Percentiles rank a stretch among this genome's conserved stretches.
These are phyloP conservation scores for Diospyros kaki DNA, from an alignment of 148 eudicot species.

Conservation along the genomic window DNA sequence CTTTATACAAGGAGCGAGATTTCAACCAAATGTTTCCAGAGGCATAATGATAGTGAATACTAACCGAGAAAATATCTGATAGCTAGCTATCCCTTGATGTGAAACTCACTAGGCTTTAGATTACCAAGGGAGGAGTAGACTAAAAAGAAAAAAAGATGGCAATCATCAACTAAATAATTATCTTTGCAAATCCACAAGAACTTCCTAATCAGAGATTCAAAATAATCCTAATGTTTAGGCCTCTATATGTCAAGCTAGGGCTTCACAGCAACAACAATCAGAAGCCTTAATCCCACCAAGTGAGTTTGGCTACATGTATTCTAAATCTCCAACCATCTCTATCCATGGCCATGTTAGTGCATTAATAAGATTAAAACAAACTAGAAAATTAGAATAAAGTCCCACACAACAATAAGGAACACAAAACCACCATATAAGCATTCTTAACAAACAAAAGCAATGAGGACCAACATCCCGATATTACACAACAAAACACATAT, in stretches of 20 bases:
- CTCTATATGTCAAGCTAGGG: too few species aligned
- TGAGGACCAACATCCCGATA: background rate
- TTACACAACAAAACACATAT: background rate
- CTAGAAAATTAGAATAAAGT: background rate
- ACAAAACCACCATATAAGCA: background rate
- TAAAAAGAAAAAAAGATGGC: too few species aligned
- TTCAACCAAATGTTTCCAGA: background rate
- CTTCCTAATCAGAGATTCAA: background rate
- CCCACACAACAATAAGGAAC: conserved; percentile 6
- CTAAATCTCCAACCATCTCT: too few species aligned
- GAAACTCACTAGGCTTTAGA: background rate
- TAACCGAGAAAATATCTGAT: background rate
- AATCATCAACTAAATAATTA: too few species aligned
- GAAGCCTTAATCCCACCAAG: background rate
- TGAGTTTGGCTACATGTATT: background rate
- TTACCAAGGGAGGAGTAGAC: too few species aligned
- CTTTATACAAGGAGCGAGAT: background rate
- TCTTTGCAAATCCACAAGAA: too few species aligned
- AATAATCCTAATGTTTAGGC: background rate
- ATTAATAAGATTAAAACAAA: background rate
- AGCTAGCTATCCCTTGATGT: background rate
- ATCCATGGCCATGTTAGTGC: too few species aligned
- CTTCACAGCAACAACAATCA: too few species aligned
- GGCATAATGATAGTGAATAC: background rate
- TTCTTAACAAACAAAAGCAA: background rate